Conservation (phyloP, 345 rosid species). For the Rhodamnia argentea region DNA sequence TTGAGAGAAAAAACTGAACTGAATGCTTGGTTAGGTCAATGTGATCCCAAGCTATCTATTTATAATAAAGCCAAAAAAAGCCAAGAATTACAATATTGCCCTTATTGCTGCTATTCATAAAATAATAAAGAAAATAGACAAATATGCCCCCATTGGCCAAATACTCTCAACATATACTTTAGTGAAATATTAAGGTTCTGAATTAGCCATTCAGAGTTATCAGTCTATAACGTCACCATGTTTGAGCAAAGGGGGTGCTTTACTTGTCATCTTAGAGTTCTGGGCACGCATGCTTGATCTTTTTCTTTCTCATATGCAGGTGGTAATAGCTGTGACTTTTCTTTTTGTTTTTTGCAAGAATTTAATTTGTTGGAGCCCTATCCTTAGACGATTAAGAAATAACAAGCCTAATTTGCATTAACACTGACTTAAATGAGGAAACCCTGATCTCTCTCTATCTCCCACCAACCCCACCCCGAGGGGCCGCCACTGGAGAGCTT, state of each 20-base stretch:
- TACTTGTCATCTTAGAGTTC: background rate
- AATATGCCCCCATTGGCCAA: no score
- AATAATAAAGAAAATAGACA: no score
- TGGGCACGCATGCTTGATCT: background rate
- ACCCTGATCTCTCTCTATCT: background rate
- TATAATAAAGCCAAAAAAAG: no score
- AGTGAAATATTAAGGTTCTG: background rate
- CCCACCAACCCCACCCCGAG: no score
- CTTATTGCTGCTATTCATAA: no score
- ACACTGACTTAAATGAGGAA: background rate
- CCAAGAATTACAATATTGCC: no score
- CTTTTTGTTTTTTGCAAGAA: background rate
- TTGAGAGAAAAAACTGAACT: no score
- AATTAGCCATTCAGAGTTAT: background rate
- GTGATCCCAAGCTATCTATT: no score
- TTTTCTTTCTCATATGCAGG: background rate
- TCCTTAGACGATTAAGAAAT: background rate
- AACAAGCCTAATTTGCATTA: background rate
- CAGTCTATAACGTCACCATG: background rate
- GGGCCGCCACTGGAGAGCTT: background rate
- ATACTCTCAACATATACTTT: background rate
- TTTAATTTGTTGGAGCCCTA: background rate
- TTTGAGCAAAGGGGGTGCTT: background rate
- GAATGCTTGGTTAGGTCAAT: no score
- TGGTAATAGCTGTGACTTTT: background rate